Evolutionary conservation across 1,284 basidiomycete genomes (phyloP).

Genomic region (Marasmius fiardii): DNA sequence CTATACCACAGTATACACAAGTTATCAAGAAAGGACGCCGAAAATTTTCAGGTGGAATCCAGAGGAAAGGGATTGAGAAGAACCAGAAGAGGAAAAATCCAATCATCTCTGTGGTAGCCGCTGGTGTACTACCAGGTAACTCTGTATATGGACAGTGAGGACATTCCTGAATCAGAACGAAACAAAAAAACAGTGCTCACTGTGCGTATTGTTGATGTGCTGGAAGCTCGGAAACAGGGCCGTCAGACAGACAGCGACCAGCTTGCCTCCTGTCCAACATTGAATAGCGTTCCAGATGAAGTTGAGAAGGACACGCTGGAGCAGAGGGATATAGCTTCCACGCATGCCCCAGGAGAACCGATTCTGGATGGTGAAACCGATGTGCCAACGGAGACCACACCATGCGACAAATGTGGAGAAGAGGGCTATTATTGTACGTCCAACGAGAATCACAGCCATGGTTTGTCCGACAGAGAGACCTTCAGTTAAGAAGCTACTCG

Average conservation of each 20-base stretch:
- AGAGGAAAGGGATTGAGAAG: conserved; percentile 16
- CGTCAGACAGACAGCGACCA: conserved; percentile 11
- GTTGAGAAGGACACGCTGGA: conserved; percentile 15
- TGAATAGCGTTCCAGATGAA: conserved; percentile 18
- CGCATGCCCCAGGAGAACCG: conserved; percentile 18
- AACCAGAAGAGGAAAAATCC: conserved; percentile 18
- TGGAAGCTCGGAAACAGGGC: conserved; percentile 15
- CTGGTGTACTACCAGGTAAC: conserved; percentile 13
- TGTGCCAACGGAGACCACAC: conserved; percentile 17
- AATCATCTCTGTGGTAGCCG: conserved; percentile 15
- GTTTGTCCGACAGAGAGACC: conserved; percentile 18
- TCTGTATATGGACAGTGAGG: neutral
- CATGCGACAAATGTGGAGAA: conserved; percentile 15
- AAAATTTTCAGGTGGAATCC: conserved; percentile 18
- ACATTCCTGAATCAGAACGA: neutral
- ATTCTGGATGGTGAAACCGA: conserved; percentile 18
- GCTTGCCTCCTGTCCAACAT: conserved; percentile 16
- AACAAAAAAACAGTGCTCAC: conserved; percentile 1
- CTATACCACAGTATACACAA: conserved; percentile 13
- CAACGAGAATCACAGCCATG: conserved; percentile 16
- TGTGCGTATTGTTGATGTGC: conserved; percentile 4
- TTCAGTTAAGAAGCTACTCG: conserved; percentile 15
- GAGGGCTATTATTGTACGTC: conserved; percentile 11
- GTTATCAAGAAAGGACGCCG: conserved; percentile 15
- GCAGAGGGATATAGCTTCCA: conserved; percentile 16